phyloP scores from a whole-genome alignment of 2,329 filamentous ascomycete species.

The Dryadomyces quercus-mongolicae region DNA sequence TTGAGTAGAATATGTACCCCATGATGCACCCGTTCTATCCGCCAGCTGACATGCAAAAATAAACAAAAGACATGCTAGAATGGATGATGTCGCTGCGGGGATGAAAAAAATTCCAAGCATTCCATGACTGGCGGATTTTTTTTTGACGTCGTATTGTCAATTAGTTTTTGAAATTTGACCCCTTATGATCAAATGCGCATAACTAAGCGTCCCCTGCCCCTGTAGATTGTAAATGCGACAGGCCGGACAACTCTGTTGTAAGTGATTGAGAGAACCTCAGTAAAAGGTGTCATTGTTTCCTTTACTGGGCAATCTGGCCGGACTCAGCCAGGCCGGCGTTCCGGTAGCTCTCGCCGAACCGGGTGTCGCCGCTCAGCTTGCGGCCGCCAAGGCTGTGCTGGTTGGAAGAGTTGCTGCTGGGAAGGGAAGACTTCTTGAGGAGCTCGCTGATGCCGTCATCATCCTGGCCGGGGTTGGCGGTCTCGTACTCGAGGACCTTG shows the following conservation, averaged over 20 bases:
- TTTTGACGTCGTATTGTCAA: no score
- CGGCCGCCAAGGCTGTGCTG: neutral
- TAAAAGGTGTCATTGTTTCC: neutral
- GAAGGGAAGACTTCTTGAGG: neutral
- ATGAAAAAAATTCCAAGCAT: slow-evolving; percentile 13
- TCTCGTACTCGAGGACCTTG: slow-evolving; percentile 38
- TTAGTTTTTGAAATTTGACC: no score
- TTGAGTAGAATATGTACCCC: no score
- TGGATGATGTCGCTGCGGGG: neutral
- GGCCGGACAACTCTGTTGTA: no score
- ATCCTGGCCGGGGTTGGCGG: slow-evolving; percentile 37
- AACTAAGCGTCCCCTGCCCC: no score
- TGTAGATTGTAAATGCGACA: neutral
- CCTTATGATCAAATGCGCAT: no score
- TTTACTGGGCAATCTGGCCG: slow-evolving; percentile 6
- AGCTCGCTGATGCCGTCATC: slow-evolving; percentile 5
- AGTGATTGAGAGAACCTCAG: no score
- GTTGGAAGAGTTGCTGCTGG: neutral
- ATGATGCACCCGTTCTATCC: no score
- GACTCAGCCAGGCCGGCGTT: slow-evolving; percentile 4
- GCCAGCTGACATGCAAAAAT: neutral
- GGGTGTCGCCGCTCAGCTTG: slow-evolving; percentile 10
- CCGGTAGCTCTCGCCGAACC: slow-evolving; percentile 6
- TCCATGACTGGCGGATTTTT: no score
- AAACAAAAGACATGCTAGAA: neutral